These are phyloP conservation scores for sorghum (Sorghum bicolor) DNA, from an alignment of 176 grass and related monocot species.

Conservation along the genomic window DNA sequence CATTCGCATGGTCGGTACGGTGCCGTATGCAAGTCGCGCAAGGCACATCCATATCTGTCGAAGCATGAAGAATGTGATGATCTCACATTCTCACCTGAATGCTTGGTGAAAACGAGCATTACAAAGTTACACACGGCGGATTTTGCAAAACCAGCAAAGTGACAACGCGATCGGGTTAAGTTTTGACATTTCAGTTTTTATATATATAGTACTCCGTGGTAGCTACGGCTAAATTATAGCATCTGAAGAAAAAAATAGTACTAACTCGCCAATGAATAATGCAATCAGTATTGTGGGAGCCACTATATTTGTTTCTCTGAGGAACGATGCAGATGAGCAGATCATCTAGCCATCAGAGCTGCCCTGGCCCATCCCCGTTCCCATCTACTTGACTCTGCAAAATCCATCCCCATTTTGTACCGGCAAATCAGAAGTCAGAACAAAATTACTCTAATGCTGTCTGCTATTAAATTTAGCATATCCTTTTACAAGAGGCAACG, in stretches of 20 bases:
- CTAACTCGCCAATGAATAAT: background rate
- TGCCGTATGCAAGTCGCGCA: constrained; percentile 20
- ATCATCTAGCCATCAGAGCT: constrained; percentile 23
- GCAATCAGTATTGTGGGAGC: background rate
- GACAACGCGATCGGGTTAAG: background rate
- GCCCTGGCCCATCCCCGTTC: background rate
- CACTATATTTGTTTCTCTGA: background rate
- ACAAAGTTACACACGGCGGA: background rate
- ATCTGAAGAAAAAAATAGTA: background rate
- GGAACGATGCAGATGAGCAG: background rate
- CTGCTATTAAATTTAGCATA: background rate
- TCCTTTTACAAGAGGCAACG: background rate
- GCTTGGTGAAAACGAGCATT: background rate
- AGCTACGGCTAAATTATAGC: background rate
- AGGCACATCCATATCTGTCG: constrained; percentile 10
- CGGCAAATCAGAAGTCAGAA: background rate
- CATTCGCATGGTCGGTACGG: constrained; percentile 16
- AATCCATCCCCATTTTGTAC: background rate
- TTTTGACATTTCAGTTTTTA: background rate
- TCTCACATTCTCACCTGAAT: background rate
- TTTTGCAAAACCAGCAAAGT: background rate
- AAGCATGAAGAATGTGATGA: constrained; percentile 11
- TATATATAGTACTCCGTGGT: background rate
- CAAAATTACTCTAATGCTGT: background rate
- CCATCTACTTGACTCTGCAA: background rate